These are phyloP conservation scores for Xylaria sp. DNA, from an alignment of 2,329 filamentous ascomycete species.

Conservation along the genomic window DNA sequence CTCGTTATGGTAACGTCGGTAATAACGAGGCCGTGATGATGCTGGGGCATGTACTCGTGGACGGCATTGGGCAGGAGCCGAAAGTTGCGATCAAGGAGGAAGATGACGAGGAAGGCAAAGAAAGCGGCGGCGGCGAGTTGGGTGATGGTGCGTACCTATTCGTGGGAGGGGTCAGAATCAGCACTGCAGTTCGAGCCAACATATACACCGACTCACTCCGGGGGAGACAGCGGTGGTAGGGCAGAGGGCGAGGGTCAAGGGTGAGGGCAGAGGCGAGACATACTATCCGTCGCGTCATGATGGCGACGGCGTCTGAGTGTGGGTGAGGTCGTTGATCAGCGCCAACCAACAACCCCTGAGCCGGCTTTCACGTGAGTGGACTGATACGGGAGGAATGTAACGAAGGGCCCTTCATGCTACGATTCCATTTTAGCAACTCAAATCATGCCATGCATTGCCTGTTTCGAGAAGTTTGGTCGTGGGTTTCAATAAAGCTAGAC, in stretches of 20 bases:
- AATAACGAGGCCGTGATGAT: conserved; percentile 84
- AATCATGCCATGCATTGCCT: conserved; percentile 32
- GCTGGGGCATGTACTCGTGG: conserved; percentile 86
- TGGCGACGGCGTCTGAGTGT: conserved; percentile 28
- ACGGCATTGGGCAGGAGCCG: conserved; percentile 85
- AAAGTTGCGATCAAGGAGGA: conserved; percentile 89
- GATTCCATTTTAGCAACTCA: conserved; percentile 45
- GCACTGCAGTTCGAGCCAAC: background rate
- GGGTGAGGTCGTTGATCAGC: conserved; percentile 22
- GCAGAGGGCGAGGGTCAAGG: too few relatives aligned
- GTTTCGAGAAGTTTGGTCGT: conserved; percentile 14
- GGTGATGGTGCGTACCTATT: conserved; percentile 72
- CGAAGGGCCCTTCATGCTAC: conserved; percentile 41
- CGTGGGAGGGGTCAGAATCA: conserved; percentile 23
- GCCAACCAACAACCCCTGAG: conserved; percentile 25
- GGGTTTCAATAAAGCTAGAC: conserved; percentile 12
- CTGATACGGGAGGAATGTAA: conserved; percentile 40
- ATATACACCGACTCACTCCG: background rate
- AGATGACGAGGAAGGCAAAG: conserved; percentile 75
- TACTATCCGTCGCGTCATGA: conserved; percentile 51
- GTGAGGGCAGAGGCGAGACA: conserved; percentile 22
- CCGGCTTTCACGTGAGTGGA: conserved; percentile 39
- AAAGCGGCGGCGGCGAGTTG: conserved; percentile 76
- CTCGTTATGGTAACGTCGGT: conserved; percentile 84
- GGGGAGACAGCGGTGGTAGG: background rate